Evolutionary conservation across 1,284 basidiomycete genomes (phyloP).

Genomic region (Naganishia albida): DNA sequence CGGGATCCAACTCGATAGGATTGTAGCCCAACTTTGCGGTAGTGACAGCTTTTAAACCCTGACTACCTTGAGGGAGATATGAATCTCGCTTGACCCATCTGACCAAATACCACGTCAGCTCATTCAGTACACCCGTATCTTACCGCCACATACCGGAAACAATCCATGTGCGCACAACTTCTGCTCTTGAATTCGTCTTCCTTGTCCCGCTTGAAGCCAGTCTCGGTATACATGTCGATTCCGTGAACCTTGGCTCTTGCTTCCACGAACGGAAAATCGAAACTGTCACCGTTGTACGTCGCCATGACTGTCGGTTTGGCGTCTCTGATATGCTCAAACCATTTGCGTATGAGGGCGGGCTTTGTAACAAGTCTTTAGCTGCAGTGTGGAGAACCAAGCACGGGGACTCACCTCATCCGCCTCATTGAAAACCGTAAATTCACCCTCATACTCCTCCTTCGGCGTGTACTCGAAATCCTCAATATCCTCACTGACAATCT

Average conservation of each 20-base stretch:
- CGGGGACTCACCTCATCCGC: slow-evolving; percentile 71
- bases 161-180: slow-evolving; percentile 97
- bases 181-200: slow-evolving; percentile 96
- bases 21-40: slow-evolving; percentile 96
- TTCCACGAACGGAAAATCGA: slow-evolving; percentile 98
- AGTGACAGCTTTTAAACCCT: slow-evolving; percentile 97
- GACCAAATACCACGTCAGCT: background rate
- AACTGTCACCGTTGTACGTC: slow-evolving; percentile 98
- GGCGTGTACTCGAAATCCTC: slow-evolving; percentile 99
- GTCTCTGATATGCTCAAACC: slow-evolving; percentile 92
- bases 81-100: slow-evolving; percentile 98
- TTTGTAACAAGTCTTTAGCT: slow-evolving; percentile 43
- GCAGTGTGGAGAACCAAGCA: too few relatives aligned
- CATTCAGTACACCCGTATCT: background rate
- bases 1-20: slow-evolving; percentile 96
- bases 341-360: slow-evolving; percentile 77
- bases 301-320: slow-evolving; percentile 95
- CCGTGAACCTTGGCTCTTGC: slow-evolving; percentile 84
- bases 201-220: slow-evolving; percentile 83
- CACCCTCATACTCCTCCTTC: slow-evolving; percentile 95
- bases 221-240: slow-evolving; percentile 95
- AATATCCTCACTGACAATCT: slow-evolving; percentile 96
- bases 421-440: slow-evolving; percentile 96
- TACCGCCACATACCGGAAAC: slow-evolving; percentile 66
- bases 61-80: slow-evolving; percentile 97